Conservation (phyloP, 768 basidiomycete genomes). For the Pseudohyphozyma bogoriensis region DNA sequence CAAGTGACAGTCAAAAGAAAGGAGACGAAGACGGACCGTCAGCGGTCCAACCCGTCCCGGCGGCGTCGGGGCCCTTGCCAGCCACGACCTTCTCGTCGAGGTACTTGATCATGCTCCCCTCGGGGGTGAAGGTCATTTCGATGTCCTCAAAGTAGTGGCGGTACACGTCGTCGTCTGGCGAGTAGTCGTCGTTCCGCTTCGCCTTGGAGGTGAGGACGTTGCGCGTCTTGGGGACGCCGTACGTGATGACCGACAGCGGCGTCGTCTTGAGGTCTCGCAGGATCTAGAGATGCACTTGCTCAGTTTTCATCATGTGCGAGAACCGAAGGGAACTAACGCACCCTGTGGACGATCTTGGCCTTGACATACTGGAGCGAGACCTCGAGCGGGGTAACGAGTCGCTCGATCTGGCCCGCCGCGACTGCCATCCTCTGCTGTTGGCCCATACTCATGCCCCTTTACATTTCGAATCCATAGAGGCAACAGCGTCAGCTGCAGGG, state of each 20-base stretch:
- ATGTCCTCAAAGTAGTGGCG: conserved; percentile 63
- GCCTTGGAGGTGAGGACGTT: conserved; percentile 18
- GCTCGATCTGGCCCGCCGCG: too few relatives aligned
- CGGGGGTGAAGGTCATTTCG: conserved; percentile 57
- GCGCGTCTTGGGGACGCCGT: conserved; percentile 49
- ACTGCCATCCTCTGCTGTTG: too few relatives aligned
- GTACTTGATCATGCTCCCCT: conserved; percentile 54
- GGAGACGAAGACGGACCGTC: conserved; percentile 43
- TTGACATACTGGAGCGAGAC: conserved; percentile 78
- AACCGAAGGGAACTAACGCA: conserved; percentile 10
- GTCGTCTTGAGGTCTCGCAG: conserved; percentile 87
- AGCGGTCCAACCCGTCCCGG: conserved; percentile 38
- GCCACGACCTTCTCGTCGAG: conserved; percentile 53
- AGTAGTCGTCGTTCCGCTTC: conserved; percentile 45
- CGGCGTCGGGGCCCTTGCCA: conserved; percentile 6
- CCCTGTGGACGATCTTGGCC: conserved; percentile 56
- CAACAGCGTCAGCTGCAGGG: too few relatives aligned
- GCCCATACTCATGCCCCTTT: too few relatives aligned
- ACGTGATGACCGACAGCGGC: conserved; percentile 77
- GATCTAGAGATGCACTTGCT: conserved; percentile 49
- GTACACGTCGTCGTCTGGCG: conserved; percentile 50
- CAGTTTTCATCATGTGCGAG: not conserved
- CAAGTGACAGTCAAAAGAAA: conserved; percentile 32
- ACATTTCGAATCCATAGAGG: too few relatives aligned
- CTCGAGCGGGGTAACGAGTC: conserved; percentile 68